Conservation (phyloP, 73 alveolate genomes). For the Paramecium sonneborni region DNA sequence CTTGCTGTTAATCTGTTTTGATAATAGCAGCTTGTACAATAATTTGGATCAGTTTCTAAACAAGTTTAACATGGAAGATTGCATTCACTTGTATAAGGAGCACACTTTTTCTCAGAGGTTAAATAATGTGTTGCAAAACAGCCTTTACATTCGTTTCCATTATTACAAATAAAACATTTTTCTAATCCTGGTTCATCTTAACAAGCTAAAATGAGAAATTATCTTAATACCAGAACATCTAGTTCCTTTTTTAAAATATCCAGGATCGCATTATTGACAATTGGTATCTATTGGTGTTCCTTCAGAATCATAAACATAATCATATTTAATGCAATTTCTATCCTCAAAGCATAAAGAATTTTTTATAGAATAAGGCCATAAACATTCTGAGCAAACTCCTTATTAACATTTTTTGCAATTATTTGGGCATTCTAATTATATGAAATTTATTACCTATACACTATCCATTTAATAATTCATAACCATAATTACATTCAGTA, state of each 20-base stretch:
- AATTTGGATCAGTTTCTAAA: not conserved
- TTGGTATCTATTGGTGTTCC: not conserved
- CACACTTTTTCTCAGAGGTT: not conserved
- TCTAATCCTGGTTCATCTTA: not conserved
- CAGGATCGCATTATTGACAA: not conserved
- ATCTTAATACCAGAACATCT: not conserved
- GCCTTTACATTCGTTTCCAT: not conserved
- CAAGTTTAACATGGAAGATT: not conserved
- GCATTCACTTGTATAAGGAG: not conserved
- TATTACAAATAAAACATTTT: not conserved
- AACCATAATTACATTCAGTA: no score
- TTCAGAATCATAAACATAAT: not conserved
- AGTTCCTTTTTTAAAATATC: not conserved
- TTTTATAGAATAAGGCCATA: not conserved
- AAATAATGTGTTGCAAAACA: not conserved
- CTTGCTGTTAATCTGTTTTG: not conserved
- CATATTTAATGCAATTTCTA: not conserved
- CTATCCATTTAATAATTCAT: no score
- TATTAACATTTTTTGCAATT: no score
- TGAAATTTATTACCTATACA: no score
- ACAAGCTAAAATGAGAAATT: not conserved
- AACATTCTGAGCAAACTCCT: not conserved
- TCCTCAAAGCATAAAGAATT: not conserved
- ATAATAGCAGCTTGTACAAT: not conserved
- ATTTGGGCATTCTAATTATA: no score